Evolutionary conservation across 805 yeast species (phyloP).

Genomic region (Candida gorgasii): DNA sequence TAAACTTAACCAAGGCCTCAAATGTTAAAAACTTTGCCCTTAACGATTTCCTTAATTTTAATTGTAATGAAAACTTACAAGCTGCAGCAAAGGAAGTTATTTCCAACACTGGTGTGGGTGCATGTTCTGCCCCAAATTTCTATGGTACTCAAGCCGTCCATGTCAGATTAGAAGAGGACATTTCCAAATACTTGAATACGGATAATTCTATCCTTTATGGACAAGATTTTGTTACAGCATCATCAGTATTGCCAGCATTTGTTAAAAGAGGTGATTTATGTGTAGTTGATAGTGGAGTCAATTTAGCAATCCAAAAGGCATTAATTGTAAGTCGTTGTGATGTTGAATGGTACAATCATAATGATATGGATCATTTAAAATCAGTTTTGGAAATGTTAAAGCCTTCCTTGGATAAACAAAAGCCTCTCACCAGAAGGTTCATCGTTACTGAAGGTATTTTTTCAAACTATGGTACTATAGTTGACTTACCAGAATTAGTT

Average conservation of each 20-base stretch:
- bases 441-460: conserved; percentile 90
- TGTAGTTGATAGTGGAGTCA: conserved; percentile 80
- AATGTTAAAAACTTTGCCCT: conserved; percentile 67
- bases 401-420: conserved; percentile 60
- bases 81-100: conserved; percentile 59
- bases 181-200: conserved; percentile 73
- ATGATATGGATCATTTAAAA: conserved; percentile 82
- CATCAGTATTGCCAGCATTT: conserved; percentile 90
- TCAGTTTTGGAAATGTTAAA: conserved; percentile 60
- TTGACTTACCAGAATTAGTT: conserved; percentile 65
- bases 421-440: conserved; percentile 84
- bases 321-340: conserved; percentile 83
- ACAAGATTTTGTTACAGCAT: conserved; percentile 85
- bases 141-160: conserved; percentile 96
- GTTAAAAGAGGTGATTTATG: conserved; percentile 92
- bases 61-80: conserved; percentile 47
- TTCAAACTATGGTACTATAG: conserved; percentile 77
- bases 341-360: conserved; percentile 81
- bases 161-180: conserved; percentile 69
- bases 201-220: conserved; percentile 85
- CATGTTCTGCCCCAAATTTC: conserved; percentile 98
- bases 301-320: conserved; percentile 83
- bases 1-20: conserved; percentile 17
- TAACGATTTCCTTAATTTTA: conserved; percentile 68
- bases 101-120: conserved; percentile 84